Percentiles rank a stretch among this genome's conserved stretches.
These are phyloP conservation scores for Xylaria longipes DNA, from an alignment of 495 filamentous ascomycete genomes.

Conservation along the genomic window DNA sequence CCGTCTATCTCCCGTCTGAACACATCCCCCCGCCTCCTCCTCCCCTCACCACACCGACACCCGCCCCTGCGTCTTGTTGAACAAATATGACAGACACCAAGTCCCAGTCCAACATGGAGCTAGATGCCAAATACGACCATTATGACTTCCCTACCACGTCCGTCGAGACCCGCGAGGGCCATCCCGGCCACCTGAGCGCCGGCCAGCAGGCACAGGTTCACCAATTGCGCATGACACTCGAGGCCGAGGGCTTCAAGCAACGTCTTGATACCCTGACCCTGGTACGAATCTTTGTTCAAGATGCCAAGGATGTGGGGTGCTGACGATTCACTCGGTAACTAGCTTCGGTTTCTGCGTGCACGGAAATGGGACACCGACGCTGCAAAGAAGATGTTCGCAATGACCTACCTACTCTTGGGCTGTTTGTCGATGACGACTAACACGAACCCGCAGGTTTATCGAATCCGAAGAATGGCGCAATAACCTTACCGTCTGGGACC, in stretches of 20 bases:
- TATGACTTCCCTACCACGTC: conserved; percentile 90
- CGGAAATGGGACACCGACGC: conserved; percentile 90
- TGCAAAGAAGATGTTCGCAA: conserved; percentile 82
- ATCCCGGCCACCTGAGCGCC: conserved; percentile 86
- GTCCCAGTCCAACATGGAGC: conserved; percentile 53
- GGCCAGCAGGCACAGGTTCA: conserved; percentile 89
- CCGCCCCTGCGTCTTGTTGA: conserved; percentile 20
- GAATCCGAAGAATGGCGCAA: conserved; percentile 90
- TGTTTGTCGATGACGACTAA: conserved; percentile 19
- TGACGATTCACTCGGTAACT: neutral
- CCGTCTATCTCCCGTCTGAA: neutral
- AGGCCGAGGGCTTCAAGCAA: conserved; percentile 82
- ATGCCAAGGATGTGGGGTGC: conserved; percentile 12
- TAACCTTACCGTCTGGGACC: conserved; percentile 55
- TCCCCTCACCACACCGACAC: conserved; percentile 10
- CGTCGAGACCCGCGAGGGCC: conserved; percentile 71
- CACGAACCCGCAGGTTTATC: conserved; percentile 70
- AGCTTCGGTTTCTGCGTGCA: conserved; percentile 90
- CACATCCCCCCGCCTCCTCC: conserved; percentile 1
- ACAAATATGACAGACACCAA: conserved; percentile 31
- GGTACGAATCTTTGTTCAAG: conserved; percentile 52
- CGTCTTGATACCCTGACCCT: conserved; percentile 89
- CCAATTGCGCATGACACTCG: conserved; percentile 83
- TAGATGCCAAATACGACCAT: conserved; percentile 91
- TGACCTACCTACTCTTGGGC: neutral